Percentiles rank a stretch among this genome's conserved stretches.
Evolutionary conservation across 176 grass and related monocot genomes (phyloP).

Genomic region (Pontederia paniculata): DNA sequence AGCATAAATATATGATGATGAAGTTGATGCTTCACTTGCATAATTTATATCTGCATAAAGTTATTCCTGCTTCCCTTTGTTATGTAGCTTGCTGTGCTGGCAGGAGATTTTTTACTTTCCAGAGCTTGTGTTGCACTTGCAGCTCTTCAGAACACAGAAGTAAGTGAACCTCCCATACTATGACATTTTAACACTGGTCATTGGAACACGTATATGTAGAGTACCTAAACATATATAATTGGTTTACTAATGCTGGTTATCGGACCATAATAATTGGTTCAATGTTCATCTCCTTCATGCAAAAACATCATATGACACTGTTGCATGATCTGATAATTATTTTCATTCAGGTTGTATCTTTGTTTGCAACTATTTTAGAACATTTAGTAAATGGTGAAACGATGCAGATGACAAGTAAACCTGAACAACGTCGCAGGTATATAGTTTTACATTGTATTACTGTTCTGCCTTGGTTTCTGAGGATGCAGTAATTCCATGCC

Average conservation of each 20-base stretch:
- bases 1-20: not conserved
- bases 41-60: constrained; percentile 1
- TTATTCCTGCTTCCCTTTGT: not conserved
- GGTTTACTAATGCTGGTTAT: no score
- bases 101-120: constrained; percentile 90
- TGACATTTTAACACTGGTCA: not conserved
- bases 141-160: constrained; percentile 84
- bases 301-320: no score
- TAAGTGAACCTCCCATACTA: constrained; percentile 21
- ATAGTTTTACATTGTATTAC: constrained; percentile 6
- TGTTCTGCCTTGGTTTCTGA: constrained; percentile 8
- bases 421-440: constrained; percentile 76
- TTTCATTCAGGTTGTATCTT: constrained; percentile 58
- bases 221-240: no score
- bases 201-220: no score
- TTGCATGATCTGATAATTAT: not conserved
- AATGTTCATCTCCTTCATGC: no score
- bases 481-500: not conserved
- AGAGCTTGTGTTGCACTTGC: constrained; percentile 93
- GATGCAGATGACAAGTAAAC: constrained; percentile 82
- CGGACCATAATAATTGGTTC: no score
- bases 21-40: not conserved
- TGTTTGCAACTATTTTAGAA: constrained; percentile 77
- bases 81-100: constrained; percentile 87
- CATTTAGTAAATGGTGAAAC: constrained; percentile 96